Evolutionary conservation across 164 flowering plant genomes (phyloP), one percentile per base, ranked within the genome.

Genomic region (Nymphaea colorata): DNA sequence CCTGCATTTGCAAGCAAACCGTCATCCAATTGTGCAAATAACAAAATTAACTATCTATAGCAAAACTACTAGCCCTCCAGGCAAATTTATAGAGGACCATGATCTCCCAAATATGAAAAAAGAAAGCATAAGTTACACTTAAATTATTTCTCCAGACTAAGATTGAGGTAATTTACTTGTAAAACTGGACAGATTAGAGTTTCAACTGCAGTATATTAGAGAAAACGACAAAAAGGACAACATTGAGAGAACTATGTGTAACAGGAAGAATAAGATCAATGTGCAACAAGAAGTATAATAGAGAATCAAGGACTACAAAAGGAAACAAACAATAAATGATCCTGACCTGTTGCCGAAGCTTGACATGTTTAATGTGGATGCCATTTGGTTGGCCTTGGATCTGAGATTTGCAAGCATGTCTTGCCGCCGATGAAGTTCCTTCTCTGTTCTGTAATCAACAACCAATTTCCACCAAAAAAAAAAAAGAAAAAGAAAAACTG

Each of bases 361-460:
- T 65, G 96, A 88, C 91, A 86, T 87, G 85, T 89, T 89, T 77
- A 94, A 74, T 5, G 86, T 65, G 53, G 89, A 80, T 18, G 90
- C 96, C 91, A 85, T 85, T 77, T 94, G 93, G 74, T 77, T 81
- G 61, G 80, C 89, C 77, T 86, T 91, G 6, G 95, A 77, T 74
- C 82, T 88, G 83, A 94, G 77, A 82, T 80, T 91, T 62, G 77
- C 66, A 42, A 91, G 73, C 93, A 86, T 85, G 79, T 94, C 97
- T 76, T 78, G 82, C 61, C 95, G 97, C 63, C 89, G 87, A 77
- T 85, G 83, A 84, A 83, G 81, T 80, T 91, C 98, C 77, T 94
- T 94, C 78, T 86, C 96, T 44, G 91, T 74, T 73, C 98, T 91
- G 89, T 43, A 42, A 10, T 68, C 17, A 61, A 4, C 43, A 45